Evolutionary conservation across 106 monocot genomes (phyloP), one percentile per base, ranked within the genome.

Genomic region (Phalaenopsis aphrodite): DNA sequence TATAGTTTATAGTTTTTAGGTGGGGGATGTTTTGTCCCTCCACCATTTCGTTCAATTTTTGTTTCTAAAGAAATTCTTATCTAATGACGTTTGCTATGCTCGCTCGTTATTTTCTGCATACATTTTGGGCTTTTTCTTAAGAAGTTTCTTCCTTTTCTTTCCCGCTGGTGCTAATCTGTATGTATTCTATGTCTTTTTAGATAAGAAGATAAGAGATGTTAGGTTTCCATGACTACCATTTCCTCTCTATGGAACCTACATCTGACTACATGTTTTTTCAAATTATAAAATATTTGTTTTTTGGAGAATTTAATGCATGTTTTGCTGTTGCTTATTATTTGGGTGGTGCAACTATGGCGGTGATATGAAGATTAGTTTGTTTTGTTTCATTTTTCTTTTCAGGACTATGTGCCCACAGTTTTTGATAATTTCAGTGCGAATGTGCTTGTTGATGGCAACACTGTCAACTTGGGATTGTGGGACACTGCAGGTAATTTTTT

Each of bases 391-490:
- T 64, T 52, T 52, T 64, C 23, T 30, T 45, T 71, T 4, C 83
- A 90, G 90, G 90, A 90, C 58, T 90, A 90, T 77, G 87, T 90
- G 52, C 90, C 90, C 4, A 90, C 90, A 41, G 90, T 90, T 12
- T 90, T 90, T 55, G 90, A 90, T 41, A 90, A 90, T 55, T 90
- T 90, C 80, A 88, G 90, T 57, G 90, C 90, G 30, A 90, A 90
- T 77, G 88, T 90, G n/a, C 81, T 85, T 42, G 90, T 90, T 18
- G 90, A 90, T 75, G 90, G 90, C 17, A 90, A 72, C 84, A 85
- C 81, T 42, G 82, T 88, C 65, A 90, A 90, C 84, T 61, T 90
- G 37, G 90, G 90, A 17, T 72, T 90, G 57, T 90, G 90, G 90
- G 90, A 90, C 39, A 90, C 90, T 77, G 90, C 90, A 87, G 90